These are phyloP conservation scores for Bipolaris oryzae DNA, from an alignment of 2,329 filamentous ascomycete genomes.

Conservation along the genomic window DNA sequence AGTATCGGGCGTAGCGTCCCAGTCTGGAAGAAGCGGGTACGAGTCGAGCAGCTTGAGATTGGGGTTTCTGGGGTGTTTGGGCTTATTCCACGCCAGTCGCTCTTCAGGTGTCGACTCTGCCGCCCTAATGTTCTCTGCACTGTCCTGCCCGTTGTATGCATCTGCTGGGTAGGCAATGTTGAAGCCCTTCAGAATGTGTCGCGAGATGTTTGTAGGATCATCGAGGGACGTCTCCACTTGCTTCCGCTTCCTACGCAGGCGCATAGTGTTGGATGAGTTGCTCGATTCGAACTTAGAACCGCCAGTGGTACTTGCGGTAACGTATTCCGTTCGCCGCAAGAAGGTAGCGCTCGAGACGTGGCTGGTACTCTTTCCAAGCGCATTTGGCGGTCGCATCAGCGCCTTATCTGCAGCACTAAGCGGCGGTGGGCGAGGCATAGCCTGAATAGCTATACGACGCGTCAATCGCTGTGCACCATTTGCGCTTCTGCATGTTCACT, in stretches of 20 bases:
- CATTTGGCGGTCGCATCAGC: constrained; percentile 81
- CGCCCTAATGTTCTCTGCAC: constrained; percentile 58
- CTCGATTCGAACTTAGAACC: constrained; percentile 58
- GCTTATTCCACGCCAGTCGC: constrained; percentile 63
- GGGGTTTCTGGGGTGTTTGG: constrained; percentile 64
- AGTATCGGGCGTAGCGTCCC: constrained; percentile 64
- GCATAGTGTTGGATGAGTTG: constrained; percentile 55
- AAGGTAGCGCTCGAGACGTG: constrained; percentile 85
- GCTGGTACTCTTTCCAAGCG: constrained; percentile 81
- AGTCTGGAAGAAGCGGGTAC: constrained; percentile 66
- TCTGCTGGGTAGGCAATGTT: constrained; percentile 68
- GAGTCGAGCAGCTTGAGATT: constrained; percentile 63
- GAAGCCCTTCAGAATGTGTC: constrained; percentile 67
- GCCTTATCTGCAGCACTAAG: constrained; percentile 83
- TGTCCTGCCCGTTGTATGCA: constrained; percentile 72
- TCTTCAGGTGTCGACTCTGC: constrained; percentile 61
- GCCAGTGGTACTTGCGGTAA: constrained; percentile 61
- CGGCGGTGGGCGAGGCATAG: constrained; percentile 70
- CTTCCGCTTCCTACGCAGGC: constrained; percentile 46
- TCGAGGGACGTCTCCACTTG: constrained; percentile 54
- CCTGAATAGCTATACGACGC: constrained; percentile 72
- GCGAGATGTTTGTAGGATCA: constrained; percentile 65
- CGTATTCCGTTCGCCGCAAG: constrained; percentile 94
- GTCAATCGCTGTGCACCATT: constrained; percentile 26
- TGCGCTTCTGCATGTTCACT: constrained; percentile 26